Evolutionary conservation across 805 yeast species (phyloP).

Genomic region (Monosporozyma unispora): DNA sequence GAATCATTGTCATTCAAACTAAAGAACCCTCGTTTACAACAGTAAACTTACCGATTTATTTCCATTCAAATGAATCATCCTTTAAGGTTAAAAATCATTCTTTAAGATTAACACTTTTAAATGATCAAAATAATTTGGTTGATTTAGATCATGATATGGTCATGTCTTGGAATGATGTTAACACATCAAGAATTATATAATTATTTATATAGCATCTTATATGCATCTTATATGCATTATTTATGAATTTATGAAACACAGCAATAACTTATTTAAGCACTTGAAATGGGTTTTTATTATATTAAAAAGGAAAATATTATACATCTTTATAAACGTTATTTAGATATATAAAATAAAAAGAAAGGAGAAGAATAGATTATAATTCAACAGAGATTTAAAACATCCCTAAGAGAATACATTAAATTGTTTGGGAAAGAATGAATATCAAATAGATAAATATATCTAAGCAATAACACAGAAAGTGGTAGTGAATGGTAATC

Average conservation of each 20-base stretch:
- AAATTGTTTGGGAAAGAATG: not conserved
- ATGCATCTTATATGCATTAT: not conserved
- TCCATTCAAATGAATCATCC: not conserved
- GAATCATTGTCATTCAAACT: conserved; percentile 31
- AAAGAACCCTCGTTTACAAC: conserved; percentile 18
- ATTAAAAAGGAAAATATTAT: no score
- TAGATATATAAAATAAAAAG: no score
- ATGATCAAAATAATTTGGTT: conserved; percentile 23
- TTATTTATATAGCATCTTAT: not conserved
- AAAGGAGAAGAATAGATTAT: no score
- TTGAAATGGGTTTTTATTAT: no score
- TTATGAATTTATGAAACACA: no score
- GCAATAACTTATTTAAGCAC: no score
- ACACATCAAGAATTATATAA: not conserved
- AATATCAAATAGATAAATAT: not conserved
- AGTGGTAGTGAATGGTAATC: conserved; percentile 4
- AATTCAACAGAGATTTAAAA: no score
- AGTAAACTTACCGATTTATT: conserved; percentile 18
- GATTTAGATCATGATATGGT: conserved; percentile 9
- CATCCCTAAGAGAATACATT: not conserved
- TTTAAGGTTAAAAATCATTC: conserved; percentile 18
- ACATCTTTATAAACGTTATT: no score
- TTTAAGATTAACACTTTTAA: conserved; percentile 20
- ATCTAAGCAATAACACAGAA: conserved; percentile 21
- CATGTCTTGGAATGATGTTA: conserved; percentile 4